These are phyloP conservation scores for Neltuma alba DNA, from an alignment of 306 rosid genomes.

Conservation along the genomic window DNA sequence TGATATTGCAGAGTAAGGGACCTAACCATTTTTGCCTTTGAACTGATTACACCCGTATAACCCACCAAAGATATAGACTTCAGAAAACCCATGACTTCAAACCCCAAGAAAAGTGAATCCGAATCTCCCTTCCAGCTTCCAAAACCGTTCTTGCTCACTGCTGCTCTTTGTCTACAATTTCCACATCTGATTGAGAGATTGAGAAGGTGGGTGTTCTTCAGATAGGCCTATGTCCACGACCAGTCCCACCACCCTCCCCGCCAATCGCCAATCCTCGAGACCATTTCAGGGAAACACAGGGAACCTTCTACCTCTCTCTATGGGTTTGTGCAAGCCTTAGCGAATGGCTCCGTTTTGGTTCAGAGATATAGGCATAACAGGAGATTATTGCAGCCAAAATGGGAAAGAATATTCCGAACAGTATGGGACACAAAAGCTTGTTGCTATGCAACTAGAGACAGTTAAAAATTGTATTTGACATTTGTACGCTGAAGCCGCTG, in stretches of 20 bases:
- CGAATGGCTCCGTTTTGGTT: slow-evolving; percentile 32
- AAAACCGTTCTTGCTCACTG: slow-evolving; percentile 8
- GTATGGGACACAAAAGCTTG: slow-evolving; percentile 44
- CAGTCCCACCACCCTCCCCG: slow-evolving; percentile 44
- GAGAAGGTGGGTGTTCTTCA: slow-evolving; percentile 46
- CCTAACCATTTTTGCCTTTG: slow-evolving; percentile 51
- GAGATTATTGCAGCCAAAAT: slow-evolving; percentile 29
- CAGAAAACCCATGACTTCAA: slow-evolving; percentile 40
- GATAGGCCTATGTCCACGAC: slow-evolving; percentile 53
- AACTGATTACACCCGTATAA: slow-evolving; percentile 35
- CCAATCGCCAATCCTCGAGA: slow-evolving; percentile 48
- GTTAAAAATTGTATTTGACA: slow-evolving; percentile 25
- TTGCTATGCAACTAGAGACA: slow-evolving; percentile 16
- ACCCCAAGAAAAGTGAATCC: slow-evolving; percentile 42
- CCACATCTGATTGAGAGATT: not conserved
- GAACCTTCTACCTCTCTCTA: not conserved
- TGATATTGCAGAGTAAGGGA: slow-evolving; percentile 10
- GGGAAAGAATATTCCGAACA: slow-evolving; percentile 62
- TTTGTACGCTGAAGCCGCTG: slow-evolving; percentile 32
- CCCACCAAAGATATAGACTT: slow-evolving; percentile 29
- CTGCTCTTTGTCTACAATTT: slow-evolving; percentile 1
- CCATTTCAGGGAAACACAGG: slow-evolving; percentile 45
- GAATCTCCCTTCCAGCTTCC: slow-evolving; percentile 20
- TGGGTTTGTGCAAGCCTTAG: not conserved
- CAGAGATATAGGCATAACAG: not conserved